These are phyloP conservation scores for Mimosa bimucronata DNA, from an alignment of 306 rosid genomes.

Conservation along the genomic window DNA sequence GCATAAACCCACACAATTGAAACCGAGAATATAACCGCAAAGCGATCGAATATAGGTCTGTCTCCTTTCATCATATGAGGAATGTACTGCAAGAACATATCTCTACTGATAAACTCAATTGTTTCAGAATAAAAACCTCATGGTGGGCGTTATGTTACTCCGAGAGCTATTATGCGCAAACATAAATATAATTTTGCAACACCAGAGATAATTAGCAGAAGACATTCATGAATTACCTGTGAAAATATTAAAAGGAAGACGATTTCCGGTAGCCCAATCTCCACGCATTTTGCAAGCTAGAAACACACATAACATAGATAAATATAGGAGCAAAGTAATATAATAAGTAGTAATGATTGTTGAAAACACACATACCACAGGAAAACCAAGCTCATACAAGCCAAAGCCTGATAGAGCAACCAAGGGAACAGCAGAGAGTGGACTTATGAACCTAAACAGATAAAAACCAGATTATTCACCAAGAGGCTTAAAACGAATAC, in stretches of 20 bases:
- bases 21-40: slow-evolving; percentile 85
- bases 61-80: slow-evolving; percentile 72
- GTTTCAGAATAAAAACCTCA: neutral
- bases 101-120: slow-evolving; percentile 9
- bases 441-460: slow-evolving; percentile 78
- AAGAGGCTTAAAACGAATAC: neutral
- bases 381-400: slow-evolving; percentile 82
- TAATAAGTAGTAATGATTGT: slow-evolving; percentile 9
- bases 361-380: slow-evolving; percentile 64
- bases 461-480: slow-evolving; percentile 32
- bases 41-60: slow-evolving; percentile 62
- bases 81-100: slow-evolving; percentile 64
- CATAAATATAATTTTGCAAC: neutral
- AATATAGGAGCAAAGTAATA: neutral
- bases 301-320: slow-evolving; percentile 29
- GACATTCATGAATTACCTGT: slow-evolving; percentile 59
- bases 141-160: neutral
- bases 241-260: slow-evolving; percentile 71
- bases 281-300: slow-evolving; percentile 86
- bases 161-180: neutral
- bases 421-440: slow-evolving; percentile 88
- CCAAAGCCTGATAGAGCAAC: slow-evolving; percentile 92
- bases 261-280: slow-evolving; percentile 93
- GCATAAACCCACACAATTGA: slow-evolving; percentile 88
- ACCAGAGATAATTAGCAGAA: slow-evolving; percentile 12